Percentiles rank a stretch among this genome's conserved stretches.
These are phyloP conservation scores for Eurotiales sp. DNA, from an alignment of 2,329 filamentous ascomycete genomes.

Conservation along the genomic window DNA sequence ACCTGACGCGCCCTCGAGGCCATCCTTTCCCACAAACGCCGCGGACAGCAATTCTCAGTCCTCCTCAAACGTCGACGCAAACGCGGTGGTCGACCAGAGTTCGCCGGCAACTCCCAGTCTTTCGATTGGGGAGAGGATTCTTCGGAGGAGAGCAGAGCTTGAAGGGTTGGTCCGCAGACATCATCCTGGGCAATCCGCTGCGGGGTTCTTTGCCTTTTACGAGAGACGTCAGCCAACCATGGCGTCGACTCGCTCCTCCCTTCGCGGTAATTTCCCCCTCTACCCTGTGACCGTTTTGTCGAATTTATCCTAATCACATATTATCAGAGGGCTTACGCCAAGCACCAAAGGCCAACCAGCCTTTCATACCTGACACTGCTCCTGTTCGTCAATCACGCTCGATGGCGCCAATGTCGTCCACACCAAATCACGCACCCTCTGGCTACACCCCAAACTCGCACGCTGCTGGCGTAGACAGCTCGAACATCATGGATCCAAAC, in stretches of 20 bases:
- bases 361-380: constrained; percentile 37
- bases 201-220: constrained; percentile 3
- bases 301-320: constrained; percentile 16
- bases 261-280: constrained; percentile 22
- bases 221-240: neutral
- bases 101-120: neutral
- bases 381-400: constrained; percentile 31
- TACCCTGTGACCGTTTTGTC: too few species aligned
- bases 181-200: neutral
- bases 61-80: too few species aligned
- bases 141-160: neutral
- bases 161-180: neutral
- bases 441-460: constrained; percentile 8
- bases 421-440: neutral
- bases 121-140: neutral
- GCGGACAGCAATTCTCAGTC: too few species aligned
- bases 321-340: constrained; percentile 40
- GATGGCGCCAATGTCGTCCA: constrained; percentile 19
- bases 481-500: constrained; percentile 28
- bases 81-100: neutral
- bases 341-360: constrained; percentile 37
- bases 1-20: neutral
- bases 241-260: constrained; percentile 25
- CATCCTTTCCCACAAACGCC: neutral
- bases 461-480: constrained; percentile 20